Evolutionary conservation across 2,329 filamentous ascomycete genomes (phyloP).

Genomic region (Mariannaea sp.): DNA sequence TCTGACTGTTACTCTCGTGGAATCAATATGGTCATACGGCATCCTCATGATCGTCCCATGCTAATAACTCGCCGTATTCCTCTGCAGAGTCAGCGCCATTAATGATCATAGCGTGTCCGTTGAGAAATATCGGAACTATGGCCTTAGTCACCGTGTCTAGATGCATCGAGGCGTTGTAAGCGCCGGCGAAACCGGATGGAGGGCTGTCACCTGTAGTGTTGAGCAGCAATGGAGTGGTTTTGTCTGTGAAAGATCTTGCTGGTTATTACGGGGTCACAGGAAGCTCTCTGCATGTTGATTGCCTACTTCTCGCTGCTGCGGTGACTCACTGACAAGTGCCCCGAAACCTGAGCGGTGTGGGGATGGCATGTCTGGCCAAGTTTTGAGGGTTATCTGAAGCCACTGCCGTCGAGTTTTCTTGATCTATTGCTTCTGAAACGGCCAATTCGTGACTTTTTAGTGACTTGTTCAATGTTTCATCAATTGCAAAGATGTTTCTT

Average conservation of each 20-base stretch:
- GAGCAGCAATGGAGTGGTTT: slow-evolving; percentile 55
- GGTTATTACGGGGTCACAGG: slow-evolving; percentile 61
- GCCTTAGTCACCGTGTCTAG: slow-evolving; percentile 36
- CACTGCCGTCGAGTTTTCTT: slow-evolving; percentile 57
- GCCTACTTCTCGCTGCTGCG: slow-evolving; percentile 18
- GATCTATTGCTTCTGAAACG: slow-evolving; percentile 57
- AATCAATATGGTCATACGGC: slow-evolving; percentile 36
- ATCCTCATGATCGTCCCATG: slow-evolving; percentile 43
- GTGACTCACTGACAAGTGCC: slow-evolving; percentile 37
- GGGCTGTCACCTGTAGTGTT: slow-evolving; percentile 54
- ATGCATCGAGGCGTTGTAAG: slow-evolving; percentile 47
- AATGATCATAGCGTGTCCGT: slow-evolving; percentile 43
- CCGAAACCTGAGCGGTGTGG: slow-evolving; percentile 58
- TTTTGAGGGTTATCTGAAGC: slow-evolving; percentile 50
- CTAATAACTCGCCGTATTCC: slow-evolving; percentile 45
- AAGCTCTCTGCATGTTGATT: slow-evolving; percentile 43
- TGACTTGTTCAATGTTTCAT: slow-evolving; percentile 46
- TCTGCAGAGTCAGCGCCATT: slow-evolving; percentile 33
- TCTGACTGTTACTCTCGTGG: slow-evolving; percentile 31
- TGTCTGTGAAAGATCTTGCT: slow-evolving; percentile 56
- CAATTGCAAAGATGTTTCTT: slow-evolving; percentile 42
- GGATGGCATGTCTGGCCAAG: slow-evolving; percentile 55
- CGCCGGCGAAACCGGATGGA: slow-evolving; percentile 53
- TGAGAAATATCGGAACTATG: slow-evolving; percentile 37
- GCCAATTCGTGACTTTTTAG: slow-evolving; percentile 55